Base-by-base conservation (phyloP, 1,284 basidiomycete species). In the Cryptococcus floricola region DNA sequence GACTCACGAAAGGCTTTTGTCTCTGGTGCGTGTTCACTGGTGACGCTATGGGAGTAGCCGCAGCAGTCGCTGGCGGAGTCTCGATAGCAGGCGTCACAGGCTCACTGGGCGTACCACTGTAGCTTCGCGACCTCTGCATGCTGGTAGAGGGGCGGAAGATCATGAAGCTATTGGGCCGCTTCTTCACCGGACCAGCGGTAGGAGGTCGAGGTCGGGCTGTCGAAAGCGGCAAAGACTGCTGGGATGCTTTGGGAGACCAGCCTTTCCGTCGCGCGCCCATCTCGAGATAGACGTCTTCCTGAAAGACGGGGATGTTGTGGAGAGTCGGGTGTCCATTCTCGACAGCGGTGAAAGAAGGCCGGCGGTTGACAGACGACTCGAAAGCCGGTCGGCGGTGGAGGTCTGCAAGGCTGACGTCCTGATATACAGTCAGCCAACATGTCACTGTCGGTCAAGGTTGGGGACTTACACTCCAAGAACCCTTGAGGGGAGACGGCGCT, bases 281-380 rank as follows among this genome's bases (percentile, higher is more conserved):
- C 31, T 34, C 31, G 12, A 39, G 49, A 13, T 47, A 48, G 14
- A 42, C 25, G 52, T 63, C 42, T 16, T 46, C 45, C 14, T 16
- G 13, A 56, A 67, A 45, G 42, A 64, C 45, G 45, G 63, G 62
- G 54, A 68, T 60, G 50, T 69, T 60, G 59, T 62, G 64, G 34
- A 67, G 41, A 50, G 64, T 59, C n/a, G 65, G 56, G 64, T 67
- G 52, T 4, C 27, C 23, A 13, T 25, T 27, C 44, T 56, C 16
- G 44, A 41, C 31, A 10, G 31, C 31, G 6, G 31, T 28, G 34
- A 39, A 46, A 43, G 48, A 25, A 38, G 46, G 42, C 23, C 23
- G 23, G 23, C 23, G 23, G 23, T 23, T 23, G 23, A 23, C 23
- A 23, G 23, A 23, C 23, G 23, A 23, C 23, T 23, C 23, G 23